Evolutionary conservation across 768 basidiomycete genomes (phyloP), one percentile per base, ranked within the genome.

Genomic region (Boletus pseudo-olivaceus): DNA sequence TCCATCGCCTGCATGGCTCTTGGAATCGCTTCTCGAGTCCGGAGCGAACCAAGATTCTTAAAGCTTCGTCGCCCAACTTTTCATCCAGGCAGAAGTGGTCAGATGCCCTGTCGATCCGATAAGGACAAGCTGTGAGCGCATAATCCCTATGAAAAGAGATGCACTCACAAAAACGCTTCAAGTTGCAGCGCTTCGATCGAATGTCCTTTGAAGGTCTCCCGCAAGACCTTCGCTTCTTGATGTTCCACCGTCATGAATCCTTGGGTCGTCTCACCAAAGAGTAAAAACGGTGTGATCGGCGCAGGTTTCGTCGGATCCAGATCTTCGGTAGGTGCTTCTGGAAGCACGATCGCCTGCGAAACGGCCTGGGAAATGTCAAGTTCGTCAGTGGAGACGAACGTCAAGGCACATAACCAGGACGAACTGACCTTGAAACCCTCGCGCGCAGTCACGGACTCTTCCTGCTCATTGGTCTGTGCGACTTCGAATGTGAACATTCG

Each of bases 401-500:
- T 4, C 20, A 9, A 0, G 15, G 11, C 17, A 3, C 1, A 45
- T 47, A 7, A 14, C 20, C 4, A 5, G n/a, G n/a, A n/a, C n/a
- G n/a, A 15, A 67, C 12, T 60, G 14, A 82, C 82, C 58, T 64
- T 69, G 60, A 82, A 82, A 0, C 82, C 82, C 5, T 70, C 66
- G 15, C 72, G 71, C 8, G 68, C 62, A 1, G 65, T 62, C 2
- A 81, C 79, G 5, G 72, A 70, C 59, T 83, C 83, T 49, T 81
- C 80, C 56, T 82, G 78, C 44, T 83, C 80, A 17, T 74, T 75
- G 7, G 76, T 81, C 62, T 83, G 81, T 0, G 73, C 65, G 0
- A 85, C 82, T 42, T 79, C 76, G 50, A 81, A 85, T 0, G 73
- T 74, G 60, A 78, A 81, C 51, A 84, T 64, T 9, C 82, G 71